Evolutionary conservation across 257 asterid genomes (phyloP), one percentile per base, ranked within the genome.

Genomic region (Oldenlandia corymbosa): DNA sequence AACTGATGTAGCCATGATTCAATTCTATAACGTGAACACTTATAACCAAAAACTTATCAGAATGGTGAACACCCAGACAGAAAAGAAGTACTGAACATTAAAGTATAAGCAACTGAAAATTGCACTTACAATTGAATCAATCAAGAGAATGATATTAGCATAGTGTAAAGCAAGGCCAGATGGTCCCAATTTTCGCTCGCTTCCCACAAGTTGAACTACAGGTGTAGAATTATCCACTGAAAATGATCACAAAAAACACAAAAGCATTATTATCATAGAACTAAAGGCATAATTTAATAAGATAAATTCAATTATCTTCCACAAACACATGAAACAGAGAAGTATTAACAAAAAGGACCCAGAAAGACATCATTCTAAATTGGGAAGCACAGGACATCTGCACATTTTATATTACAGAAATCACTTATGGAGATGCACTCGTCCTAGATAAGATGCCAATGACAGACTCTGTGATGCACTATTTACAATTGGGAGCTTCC

Each of bases 91-190:
- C 17, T 30, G 37, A 54, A 50, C 20, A 12, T 18, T 37, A 23
- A 51, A 23, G 20, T 26, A 51, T 23, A 6, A n/a, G 52, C 18
- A 46, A 32, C 13, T 47, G 55, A 45, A 30, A 17, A 26, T 27
- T 8, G 68, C 52, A 61, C 82, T 85, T 78, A 88, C 96, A 75
- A 88, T 80, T 58, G 94, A 78, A 43, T 88, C 96, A 48, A 88
- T 88, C 75, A 76, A 79, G 72, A 88, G 88, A 71, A 88, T 74
- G 64, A 88, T 84, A 67, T 88, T 88, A 72, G 96, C 96, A 72
- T 85, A 85, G 71, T 88, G 96, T 64, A 88, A 73, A 31, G 86
- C 75, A 71, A 88, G 90, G 49, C 96, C 96, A 17, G 84, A 83
- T 36, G 86, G 82, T 78, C 95, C 95, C 79, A 88, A 68, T 82